A percentile compares a stretch with the other conserved stretches of the same genome.
Conservation (phyloP, 2,329 filamentous ascomycete species). For the Paracamarosporium sp. region DNA sequence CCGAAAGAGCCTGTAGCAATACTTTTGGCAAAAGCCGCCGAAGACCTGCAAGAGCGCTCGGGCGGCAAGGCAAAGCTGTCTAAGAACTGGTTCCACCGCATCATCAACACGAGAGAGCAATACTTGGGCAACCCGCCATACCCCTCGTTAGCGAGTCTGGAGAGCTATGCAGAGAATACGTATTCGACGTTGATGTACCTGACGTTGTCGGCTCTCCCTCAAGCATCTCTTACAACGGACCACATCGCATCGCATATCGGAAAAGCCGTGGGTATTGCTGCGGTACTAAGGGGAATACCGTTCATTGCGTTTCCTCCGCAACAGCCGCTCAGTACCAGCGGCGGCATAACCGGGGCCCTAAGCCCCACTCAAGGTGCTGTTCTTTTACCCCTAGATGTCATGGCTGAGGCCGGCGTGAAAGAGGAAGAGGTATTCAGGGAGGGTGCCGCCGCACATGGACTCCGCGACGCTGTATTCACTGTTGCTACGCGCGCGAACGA, state of each 20-base stretch:
- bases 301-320: constrained; percentile 80
- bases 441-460: constrained; percentile 77
- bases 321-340: constrained; percentile 58
- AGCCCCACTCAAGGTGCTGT: constrained; percentile 67
- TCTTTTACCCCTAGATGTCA: constrained; percentile 85
- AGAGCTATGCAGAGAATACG: constrained; percentile 91
- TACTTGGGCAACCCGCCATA: constrained; percentile 86
- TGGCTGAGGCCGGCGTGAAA: constrained; percentile 79
- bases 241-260: constrained; percentile 95
- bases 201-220: constrained; percentile 77
- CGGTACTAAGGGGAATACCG: constrained; percentile 85
- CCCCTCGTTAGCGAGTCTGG: constrained; percentile 72
- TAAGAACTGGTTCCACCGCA: constrained; percentile 65
- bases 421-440: constrained; percentile 90
- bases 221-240: constrained; percentile 84
- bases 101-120: constrained; percentile 82
- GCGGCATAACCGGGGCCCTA: constrained; percentile 43
- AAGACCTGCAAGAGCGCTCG: constrained; percentile 59
- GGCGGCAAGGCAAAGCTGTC: constrained; percentile 59
- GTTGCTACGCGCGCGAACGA: constrained; percentile 95
- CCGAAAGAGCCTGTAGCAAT: constrained; percentile 92
- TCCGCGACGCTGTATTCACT: constrained; percentile 88
- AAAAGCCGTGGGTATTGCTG: constrained; percentile 88
- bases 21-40: constrained; percentile 76
- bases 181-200: constrained; percentile 93